These are phyloP conservation scores for Phytophthora rubi DNA, from an alignment of 352 stramenopile genomes.

Conservation along the genomic window DNA sequence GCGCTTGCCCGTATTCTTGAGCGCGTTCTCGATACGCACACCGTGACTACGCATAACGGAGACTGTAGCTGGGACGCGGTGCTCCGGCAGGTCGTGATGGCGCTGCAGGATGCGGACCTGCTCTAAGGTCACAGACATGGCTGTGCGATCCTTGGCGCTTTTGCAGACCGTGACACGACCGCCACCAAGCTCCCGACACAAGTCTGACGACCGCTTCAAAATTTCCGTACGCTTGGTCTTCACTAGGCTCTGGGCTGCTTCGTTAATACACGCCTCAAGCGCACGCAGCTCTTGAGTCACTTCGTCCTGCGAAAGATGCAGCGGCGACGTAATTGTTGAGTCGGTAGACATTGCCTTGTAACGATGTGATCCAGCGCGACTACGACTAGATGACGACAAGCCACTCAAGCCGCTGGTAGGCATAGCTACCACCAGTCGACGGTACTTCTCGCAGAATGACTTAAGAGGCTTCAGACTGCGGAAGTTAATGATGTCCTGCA, in stretches of 20 bases:
- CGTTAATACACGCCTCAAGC: slow-evolving; percentile 71
- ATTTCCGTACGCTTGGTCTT: slow-evolving; percentile 90
- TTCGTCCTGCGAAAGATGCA: slow-evolving; percentile 76
- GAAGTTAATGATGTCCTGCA: slow-evolving; percentile 92
- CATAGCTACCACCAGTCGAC: slow-evolving; percentile 62
- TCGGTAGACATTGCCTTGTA: slow-evolving; percentile 67
- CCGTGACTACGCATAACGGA: slow-evolving; percentile 89
- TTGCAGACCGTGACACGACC: slow-evolving; percentile 97
- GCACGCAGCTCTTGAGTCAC: slow-evolving; percentile 70
- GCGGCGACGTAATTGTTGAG: slow-evolving; percentile 49
- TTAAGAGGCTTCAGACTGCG: slow-evolving; percentile 84
- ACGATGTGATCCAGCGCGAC: slow-evolving; percentile 42
- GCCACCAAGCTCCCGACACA: slow-evolving; percentile 88
- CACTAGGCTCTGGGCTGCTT: slow-evolving; percentile 82
- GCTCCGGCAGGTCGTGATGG: slow-evolving; percentile 78
- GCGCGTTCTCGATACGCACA: slow-evolving; percentile 88
- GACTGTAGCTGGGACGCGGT: slow-evolving; percentile 81
- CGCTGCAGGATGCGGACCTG: slow-evolving; percentile 89
- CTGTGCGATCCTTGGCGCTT: slow-evolving; percentile 97
- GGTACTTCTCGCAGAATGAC: slow-evolving; percentile 87
- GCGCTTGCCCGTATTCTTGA: slow-evolving; percentile 91
- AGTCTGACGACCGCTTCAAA: slow-evolving; percentile 77
- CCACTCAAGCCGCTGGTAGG: slow-evolving; percentile 43
- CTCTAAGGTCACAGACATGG: slow-evolving; percentile 98
- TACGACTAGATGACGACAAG: slow-evolving; percentile 40